Evolutionary conservation across 2,329 filamentous ascomycete species (phyloP).

Genomic region (Xylariaceae sp.): DNA sequence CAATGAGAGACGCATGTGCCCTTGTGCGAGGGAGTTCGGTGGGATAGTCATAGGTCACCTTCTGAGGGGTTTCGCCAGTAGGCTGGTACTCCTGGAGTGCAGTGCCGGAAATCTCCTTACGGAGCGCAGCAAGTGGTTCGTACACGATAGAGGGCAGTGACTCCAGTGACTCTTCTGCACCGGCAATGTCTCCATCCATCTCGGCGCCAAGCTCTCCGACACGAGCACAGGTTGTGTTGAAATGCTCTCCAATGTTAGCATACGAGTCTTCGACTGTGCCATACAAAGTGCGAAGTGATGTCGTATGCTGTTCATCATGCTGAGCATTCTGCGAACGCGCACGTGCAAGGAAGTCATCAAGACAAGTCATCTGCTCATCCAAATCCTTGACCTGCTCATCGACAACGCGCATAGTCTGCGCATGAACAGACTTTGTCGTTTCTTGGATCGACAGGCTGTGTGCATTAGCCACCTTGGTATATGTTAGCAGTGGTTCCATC

Average conservation of each 20-base stretch:
- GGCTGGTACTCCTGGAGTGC: slow-evolving; percentile 72
- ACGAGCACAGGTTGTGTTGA: slow-evolving; percentile 62
- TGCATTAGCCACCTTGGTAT: slow-evolving; percentile 60
- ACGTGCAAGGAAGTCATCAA: slow-evolving; percentile 84
- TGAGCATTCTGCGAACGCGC: slow-evolving; percentile 74
- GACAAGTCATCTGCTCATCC: slow-evolving; percentile 77
- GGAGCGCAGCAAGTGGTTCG: slow-evolving; percentile 65
- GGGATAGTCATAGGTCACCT: slow-evolving; percentile 74
- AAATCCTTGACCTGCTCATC: slow-evolving; percentile 85
- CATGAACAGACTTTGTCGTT: slow-evolving; percentile 81
- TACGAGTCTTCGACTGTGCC: slow-evolving; percentile 69
- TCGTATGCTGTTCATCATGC: slow-evolving; percentile 65
- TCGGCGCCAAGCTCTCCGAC: slow-evolving; percentile 64
- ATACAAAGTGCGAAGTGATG: slow-evolving; percentile 62
- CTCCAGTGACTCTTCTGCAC: slow-evolving; percentile 55
- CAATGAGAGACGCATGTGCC: slow-evolving; percentile 41
- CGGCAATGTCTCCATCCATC: slow-evolving; percentile 55
- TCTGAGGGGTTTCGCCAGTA: slow-evolving; percentile 82
- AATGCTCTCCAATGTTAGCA: slow-evolving; percentile 62
- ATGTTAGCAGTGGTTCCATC: slow-evolving; percentile 23
- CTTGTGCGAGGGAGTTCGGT: slow-evolving; percentile 70
- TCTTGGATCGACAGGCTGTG: slow-evolving; percentile 79
- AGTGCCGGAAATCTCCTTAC: slow-evolving; percentile 60
- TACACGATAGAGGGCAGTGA: slow-evolving; percentile 57
- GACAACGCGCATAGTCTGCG: slow-evolving; percentile 83